Evolutionary conservation across 208 protist genomes (phyloP).

Genomic region (Trypanosoma cruzi): DNA sequence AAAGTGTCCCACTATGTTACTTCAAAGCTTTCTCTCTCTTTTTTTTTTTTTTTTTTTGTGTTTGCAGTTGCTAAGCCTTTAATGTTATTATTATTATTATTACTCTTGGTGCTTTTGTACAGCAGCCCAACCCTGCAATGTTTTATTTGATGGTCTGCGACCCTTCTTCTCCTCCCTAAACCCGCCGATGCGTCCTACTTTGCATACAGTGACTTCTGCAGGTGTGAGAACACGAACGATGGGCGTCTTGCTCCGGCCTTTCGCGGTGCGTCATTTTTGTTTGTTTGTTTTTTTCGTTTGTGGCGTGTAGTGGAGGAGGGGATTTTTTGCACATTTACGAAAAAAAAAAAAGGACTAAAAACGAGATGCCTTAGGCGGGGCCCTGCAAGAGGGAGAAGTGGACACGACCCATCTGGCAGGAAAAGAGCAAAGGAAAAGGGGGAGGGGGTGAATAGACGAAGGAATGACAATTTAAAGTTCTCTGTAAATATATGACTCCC

Average conservation of each 20-base stretch:
- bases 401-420: background rate
- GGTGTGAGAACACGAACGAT: background rate
- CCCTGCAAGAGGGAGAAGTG: background rate
- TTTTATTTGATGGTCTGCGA: background rate
- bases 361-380: background rate
- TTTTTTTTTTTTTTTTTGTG: background rate
- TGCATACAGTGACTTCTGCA: background rate
- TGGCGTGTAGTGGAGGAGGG: background rate
- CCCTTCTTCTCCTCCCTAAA: background rate
- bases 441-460: background rate
- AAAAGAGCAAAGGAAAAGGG: background rate
- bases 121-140: background rate
- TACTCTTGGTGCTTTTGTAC: background rate
- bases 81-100: background rate
- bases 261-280: background rate
- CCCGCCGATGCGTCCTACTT: background rate
- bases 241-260: background rate
- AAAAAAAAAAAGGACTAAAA: background rate
- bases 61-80: background rate
- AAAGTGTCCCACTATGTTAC: background rate
- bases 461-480: background rate
- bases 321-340: background rate
- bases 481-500: background rate
- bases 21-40: background rate
- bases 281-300: conserved; percentile 2